Evolutionary conservation across 2,329 filamentous ascomycete genomes (phyloP).

Genomic region (Neonectria neomacrospora): DNA sequence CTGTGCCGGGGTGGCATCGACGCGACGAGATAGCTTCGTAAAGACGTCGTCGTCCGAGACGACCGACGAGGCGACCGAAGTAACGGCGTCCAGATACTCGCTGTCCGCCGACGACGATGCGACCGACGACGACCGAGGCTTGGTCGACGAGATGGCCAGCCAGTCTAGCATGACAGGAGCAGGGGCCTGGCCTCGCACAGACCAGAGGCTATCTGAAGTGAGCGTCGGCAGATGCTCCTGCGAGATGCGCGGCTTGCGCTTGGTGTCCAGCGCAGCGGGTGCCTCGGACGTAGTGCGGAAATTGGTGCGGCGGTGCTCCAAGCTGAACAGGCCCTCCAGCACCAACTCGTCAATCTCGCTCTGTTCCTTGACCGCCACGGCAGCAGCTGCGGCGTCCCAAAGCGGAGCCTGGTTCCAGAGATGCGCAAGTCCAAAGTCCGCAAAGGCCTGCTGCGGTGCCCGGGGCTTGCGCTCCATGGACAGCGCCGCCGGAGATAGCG

Average conservation of each 20-base stretch:
- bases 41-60: conserved; percentile 29
- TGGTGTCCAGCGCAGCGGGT: conserved; percentile 46
- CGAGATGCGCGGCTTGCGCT: conserved; percentile 48
- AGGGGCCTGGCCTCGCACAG: conserved; percentile 37
- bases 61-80: conserved; percentile 16
- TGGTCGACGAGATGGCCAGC: conserved; percentile 38
- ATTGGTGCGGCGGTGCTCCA: conserved; percentile 42
- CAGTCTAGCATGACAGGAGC: conserved; percentile 34
- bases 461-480: conserved; percentile 37
- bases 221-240: conserved; percentile 46
- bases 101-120: conserved; percentile 31
- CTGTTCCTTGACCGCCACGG: conserved; percentile 30
- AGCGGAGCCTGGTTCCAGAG: conserved; percentile 45
- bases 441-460: conserved; percentile 32
- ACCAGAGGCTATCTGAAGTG: conserved; percentile 51
- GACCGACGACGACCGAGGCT: conserved; percentile 36
- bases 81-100: conserved; percentile 27
- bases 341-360: conserved; percentile 38
- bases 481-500: conserved; percentile 38
- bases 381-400: conserved; percentile 39
- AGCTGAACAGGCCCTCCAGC: conserved; percentile 41
- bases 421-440: conserved; percentile 35
- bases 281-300: conserved; percentile 43
- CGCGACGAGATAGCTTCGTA: conserved; percentile 27
- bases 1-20: conserved; percentile 43